Percentiles rank a stretch among this genome's conserved stretches.
These are phyloP conservation scores for Coemansia sp. DNA, from an alignment of 192 early-diverging fungal genomes.

Conservation along the genomic window DNA sequence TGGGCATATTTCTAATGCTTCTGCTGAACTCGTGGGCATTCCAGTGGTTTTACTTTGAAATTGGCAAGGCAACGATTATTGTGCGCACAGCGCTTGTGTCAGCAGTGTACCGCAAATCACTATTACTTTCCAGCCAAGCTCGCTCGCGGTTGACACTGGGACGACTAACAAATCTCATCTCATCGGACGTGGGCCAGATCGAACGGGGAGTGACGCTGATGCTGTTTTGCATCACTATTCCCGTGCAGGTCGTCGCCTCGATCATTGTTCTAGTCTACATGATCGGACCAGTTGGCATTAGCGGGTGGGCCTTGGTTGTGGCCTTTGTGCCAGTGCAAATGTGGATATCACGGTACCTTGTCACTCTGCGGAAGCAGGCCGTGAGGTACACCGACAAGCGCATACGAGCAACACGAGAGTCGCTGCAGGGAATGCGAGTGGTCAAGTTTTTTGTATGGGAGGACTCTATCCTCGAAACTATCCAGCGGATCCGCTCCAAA, in stretches of 20 bases:
- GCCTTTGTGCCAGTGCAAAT: conserved; percentile 50
- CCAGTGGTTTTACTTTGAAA: conserved; percentile 52
- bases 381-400: conserved; percentile 46
- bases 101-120: conserved; percentile 60
- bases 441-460: conserved; percentile 74
- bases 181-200: conserved; percentile 49
- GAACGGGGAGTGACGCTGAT: conserved; percentile 43
- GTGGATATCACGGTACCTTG: conserved; percentile 42
- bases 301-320: conserved; percentile 37
- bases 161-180: conserved; percentile 37
- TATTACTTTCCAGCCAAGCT: conserved; percentile 54
- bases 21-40: conserved; percentile 51
- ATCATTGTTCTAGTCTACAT: conserved; percentile 37
- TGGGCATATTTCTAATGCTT: conserved; percentile 47
- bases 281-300: conserved; percentile 34
- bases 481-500: conserved; percentile 30
- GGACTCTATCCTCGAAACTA: conserved; percentile 23
- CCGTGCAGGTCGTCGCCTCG: conserved; percentile 41
- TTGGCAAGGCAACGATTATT: conserved; percentile 39
- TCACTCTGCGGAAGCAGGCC: conserved; percentile 19
- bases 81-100: conserved; percentile 53
- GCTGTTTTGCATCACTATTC: conserved; percentile 42
- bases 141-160: conserved; percentile 40
- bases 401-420: conserved; percentile 43
- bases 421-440: conserved; percentile 63